Base-by-base conservation (phyloP, 2,329 filamentous ascomycete species). In the Sporothrix sp. region DNA sequence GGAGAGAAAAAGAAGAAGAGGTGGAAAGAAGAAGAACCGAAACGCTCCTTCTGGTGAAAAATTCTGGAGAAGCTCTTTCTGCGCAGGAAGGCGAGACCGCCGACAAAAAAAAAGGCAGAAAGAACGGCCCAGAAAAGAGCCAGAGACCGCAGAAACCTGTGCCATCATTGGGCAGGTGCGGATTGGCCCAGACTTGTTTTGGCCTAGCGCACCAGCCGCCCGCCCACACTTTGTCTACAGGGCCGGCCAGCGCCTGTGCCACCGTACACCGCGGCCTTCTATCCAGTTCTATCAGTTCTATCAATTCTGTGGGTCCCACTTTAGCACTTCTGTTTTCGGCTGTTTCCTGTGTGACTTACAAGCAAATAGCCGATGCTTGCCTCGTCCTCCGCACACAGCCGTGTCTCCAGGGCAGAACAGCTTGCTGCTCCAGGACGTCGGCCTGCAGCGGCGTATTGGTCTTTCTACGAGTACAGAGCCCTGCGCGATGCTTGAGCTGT, bases 241-340 rank as follows among this genome's bases (percentile, higher is more conserved):
- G 42, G 30, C 20, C 30, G 33, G 21, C n/a, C 37, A 36, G 43
- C 43, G 42, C 30, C 18, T 50, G 37, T 38, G 42, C 32, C 35
- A 42, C 47, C 28, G 43, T 47, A 38, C 47, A 37, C 25, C 27
- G 48, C 21, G 44, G 47, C 20, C 48, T 55, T 55, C 53, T 44
- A 55, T 53, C 27, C 45, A 51, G 21, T 55, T 55, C 53, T 55
- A 49, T n/a, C n/a, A n/a, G n/a, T n/a, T n/a, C n/a, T n/a, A n/a
- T n/a, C n/a, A n/a, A n/a, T n/a, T n/a, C n/a, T n/a, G n/a, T 47
- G 51, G 53, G 44, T 36, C 14, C 39, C 28, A 42, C 43, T 45
- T 45, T 28, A 5, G 25, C 25, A 5, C 25, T 28, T 28, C 10
- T 28, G 16, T 39, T 32, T 39, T 48, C 45, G 45, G 45, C 35